Base-by-base conservation (phyloP, 176 grass and related monocot genomes). In the Zizania latifolia region DNA sequence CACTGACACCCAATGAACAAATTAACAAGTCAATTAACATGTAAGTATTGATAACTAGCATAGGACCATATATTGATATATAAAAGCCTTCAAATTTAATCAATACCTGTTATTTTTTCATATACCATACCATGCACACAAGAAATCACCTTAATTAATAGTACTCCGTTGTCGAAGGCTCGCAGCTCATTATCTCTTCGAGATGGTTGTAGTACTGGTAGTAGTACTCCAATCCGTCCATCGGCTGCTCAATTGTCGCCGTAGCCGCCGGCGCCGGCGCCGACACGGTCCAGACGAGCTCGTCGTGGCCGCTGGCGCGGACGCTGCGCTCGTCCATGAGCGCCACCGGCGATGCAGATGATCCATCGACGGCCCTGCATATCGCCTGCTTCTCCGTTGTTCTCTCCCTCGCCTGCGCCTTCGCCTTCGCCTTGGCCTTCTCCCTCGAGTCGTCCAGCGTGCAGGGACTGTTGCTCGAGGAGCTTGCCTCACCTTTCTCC, bases 71-170 rank as follows among this genome's bases (percentile, higher is more conserved):
- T 8, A 32, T 22, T n/a, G n/a, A 71, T 40, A 50, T 58, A 11
- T 48, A 59, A 17, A 48, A 38, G 3, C n/a, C 30, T 19, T 82
- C 8, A 36, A 7, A 44, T 4, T 43, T 64, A n/a, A n/a, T 48
- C 58, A 9, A 75, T 21, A 44, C 44, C 10, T 17, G 36, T 36
- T 61, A 9, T 41, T 76, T 34, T 30, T 46, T 46, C 16, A 7
- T 51, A 79, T 69, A 53, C 26, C 81, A 55, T 41, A 72, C 44
- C 39, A 81, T 43, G 62, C 22, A 67, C 44, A 68, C 74, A 88
- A 85, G 72, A 84, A 83, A 79, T 83, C 84, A 89, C 83, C 83
- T 86, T 62, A 62, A 30, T 29, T 50, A 51, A 8, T 70, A 56
- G 23, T 74, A 70, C 45, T 57, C 28, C 43, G 35, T 78, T 77